phyloP scores from a whole-genome alignment of 2,329 filamentous ascomycete genomes.

The Aspergillus pseudotamarii region DNA sequence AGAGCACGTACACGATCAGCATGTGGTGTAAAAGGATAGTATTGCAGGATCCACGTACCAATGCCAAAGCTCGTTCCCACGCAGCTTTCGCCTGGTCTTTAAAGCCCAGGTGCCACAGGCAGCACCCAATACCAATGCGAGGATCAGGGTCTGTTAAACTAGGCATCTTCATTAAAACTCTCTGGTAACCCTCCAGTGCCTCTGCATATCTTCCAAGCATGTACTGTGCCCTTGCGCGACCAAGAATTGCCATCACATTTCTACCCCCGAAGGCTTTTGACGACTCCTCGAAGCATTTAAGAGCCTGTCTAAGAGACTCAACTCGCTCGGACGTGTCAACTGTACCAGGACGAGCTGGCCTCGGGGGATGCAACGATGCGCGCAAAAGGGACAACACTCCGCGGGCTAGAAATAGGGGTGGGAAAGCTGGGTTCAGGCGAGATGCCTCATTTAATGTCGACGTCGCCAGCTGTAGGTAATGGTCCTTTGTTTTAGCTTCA shows the following conservation, averaged over 20 bases:
- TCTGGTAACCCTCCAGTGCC: slow-evolving; percentile 82
- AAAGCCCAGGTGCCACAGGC: slow-evolving; percentile 94
- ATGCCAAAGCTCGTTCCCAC: slow-evolving; percentile 84
- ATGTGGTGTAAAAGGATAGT: background rate
- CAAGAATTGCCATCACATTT: slow-evolving; percentile 91
- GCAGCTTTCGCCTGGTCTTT: slow-evolving; percentile 89
- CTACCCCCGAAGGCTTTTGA: slow-evolving; percentile 79
- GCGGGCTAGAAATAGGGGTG: slow-evolving; percentile 85
- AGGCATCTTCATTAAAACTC: slow-evolving; percentile 81
- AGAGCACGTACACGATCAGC: slow-evolving; percentile 6
- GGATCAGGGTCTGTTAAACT: slow-evolving; percentile 90
- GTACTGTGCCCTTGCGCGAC: slow-evolving; percentile 83
- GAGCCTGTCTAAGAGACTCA: slow-evolving; percentile 79
- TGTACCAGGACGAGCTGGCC: slow-evolving; percentile 62
- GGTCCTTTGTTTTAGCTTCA: slow-evolving; percentile 87
- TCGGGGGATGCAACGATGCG: slow-evolving; percentile 80
- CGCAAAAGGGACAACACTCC: slow-evolving; percentile 86
- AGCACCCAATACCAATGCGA: slow-evolving; percentile 92
- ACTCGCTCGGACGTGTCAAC: slow-evolving; percentile 70
- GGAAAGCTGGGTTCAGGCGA: slow-evolving; percentile 87
- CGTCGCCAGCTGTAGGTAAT: slow-evolving; percentile 89
- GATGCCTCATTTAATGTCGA: slow-evolving; percentile 92
- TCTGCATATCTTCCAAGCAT: slow-evolving; percentile 85
- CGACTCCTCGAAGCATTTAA: slow-evolving; percentile 94
- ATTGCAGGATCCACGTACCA: slow-evolving; percentile 54